Evolutionary conservation across 805 yeast genomes (phyloP).

Genomic region (Starmerella khaoyaiensis): DNA sequence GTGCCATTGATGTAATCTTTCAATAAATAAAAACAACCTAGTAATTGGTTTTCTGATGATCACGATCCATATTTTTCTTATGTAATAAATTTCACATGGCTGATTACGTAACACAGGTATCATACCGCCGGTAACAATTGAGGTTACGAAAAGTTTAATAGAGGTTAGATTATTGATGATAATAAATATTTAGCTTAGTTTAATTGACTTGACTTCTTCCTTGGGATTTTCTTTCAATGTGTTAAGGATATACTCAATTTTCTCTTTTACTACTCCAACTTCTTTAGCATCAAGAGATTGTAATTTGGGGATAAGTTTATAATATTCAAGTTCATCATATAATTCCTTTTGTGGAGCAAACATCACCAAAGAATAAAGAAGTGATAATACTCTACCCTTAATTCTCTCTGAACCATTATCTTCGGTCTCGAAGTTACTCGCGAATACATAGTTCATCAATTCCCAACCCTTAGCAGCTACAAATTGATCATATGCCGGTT

Average conservation of each 20-base stretch:
- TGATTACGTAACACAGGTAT: not conserved
- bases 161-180: too few species aligned
- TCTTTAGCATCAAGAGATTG: constrained; percentile 1
- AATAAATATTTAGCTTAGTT: too few species aligned
- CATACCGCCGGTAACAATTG: not conserved
- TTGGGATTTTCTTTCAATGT: constrained; percentile 9
- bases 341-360: constrained; percentile 10
- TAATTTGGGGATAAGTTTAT: constrained; percentile 4
- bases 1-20: constrained; percentile 3
- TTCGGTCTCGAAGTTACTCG: constrained; percentile 6
- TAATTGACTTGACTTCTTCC: constrained; percentile 2
- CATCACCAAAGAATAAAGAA: constrained; percentile 13
- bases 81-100: not conserved
- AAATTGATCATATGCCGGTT: constrained; percentile 43
- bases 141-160: too few species aligned
- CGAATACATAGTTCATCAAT: constrained; percentile 29
- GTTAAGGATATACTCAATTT: constrained; percentile 10
- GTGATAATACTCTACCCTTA: constrained; percentile 16
- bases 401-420: constrained; percentile 5
- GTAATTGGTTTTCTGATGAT: too few species aligned
- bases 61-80: too few species aligned
- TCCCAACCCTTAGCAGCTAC: constrained; percentile 51
- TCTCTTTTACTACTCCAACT: constrained; percentile 8
- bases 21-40: not conserved
- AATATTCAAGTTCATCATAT: constrained; percentile 10